Percentiles rank a stretch among this genome's conserved stretches.
Conservation (phyloP, 192 early-diverging fungal genomes). For the Backusella psychrophila region DNA sequence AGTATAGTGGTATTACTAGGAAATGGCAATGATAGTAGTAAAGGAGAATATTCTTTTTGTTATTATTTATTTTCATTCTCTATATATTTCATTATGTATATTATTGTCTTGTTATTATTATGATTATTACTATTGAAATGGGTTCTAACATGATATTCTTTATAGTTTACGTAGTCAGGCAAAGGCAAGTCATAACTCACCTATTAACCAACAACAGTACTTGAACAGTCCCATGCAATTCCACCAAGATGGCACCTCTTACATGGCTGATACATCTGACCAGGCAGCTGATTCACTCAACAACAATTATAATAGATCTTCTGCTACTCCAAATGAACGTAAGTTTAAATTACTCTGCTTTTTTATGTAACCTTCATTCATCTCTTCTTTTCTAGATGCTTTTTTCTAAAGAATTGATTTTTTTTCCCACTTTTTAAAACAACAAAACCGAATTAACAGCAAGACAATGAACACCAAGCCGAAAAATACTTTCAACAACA, state of each 20-base stretch:
- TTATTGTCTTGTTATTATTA: background rate
- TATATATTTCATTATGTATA: background rate
- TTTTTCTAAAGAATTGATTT: background rate
- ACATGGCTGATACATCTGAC: background rate
- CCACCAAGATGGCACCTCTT: background rate
- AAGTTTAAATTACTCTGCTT: background rate
- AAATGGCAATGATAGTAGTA: background rate
- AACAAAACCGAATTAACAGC: background rate
- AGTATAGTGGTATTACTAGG: background rate
- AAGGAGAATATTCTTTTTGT: background rate
- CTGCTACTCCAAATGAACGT: background rate
- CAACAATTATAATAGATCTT: background rate
- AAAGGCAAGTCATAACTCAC: constrained; percentile 9
- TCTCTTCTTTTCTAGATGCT: background rate
- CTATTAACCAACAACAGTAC: constrained; percentile 10
- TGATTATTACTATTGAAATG: background rate
- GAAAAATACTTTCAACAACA: background rate
- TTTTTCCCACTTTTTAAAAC: background rate
- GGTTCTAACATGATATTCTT: background rate
- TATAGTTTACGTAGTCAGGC: constrained; percentile 20
- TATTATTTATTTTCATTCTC: background rate
- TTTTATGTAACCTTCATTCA: background rate
- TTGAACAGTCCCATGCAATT: constrained; percentile 5
- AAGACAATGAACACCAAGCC: background rate
- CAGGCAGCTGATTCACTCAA: background rate